Percentiles rank a stretch among this genome's conserved stretches.
Evolutionary conservation across 768 basidiomycete genomes (phyloP).

Genomic region (Postia placenta): DNA sequence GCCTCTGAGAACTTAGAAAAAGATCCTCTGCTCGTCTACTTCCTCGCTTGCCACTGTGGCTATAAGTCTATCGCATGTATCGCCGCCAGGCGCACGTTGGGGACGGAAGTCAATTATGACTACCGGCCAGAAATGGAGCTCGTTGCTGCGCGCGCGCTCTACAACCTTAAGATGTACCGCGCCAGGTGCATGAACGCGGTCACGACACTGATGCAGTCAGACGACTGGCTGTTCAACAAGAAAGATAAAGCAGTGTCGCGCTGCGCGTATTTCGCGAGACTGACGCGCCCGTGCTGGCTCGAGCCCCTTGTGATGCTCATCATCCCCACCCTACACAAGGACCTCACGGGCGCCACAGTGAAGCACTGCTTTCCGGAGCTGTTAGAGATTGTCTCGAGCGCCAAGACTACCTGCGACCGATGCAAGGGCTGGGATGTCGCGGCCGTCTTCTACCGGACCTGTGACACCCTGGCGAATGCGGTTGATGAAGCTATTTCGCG

Average conservation of each 20-base stretch:
- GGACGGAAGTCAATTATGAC: background rate
- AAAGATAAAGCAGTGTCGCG: too few relatives aligned
- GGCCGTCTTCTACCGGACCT: background rate
- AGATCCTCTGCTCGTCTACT: background rate
- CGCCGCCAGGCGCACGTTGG: background rate
- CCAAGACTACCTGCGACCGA: background rate
- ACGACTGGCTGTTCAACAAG: background rate
- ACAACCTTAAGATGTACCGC: background rate
- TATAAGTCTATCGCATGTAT: background rate
- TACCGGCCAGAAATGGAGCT: background rate
- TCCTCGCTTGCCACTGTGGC: background rate
- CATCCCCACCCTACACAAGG: background rate
- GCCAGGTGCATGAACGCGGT: background rate
- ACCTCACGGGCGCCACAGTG: background rate
- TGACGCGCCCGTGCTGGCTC: background rate
- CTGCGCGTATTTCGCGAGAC: background rate
- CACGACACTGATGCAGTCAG: background rate
- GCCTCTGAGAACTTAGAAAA: too few relatives aligned
- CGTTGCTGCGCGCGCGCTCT: background rate
- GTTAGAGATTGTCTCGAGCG: background rate
- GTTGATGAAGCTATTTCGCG: background rate
- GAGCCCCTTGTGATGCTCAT: background rate
- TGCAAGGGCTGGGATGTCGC: background rate
- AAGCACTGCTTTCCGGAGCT: background rate
- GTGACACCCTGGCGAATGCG: background rate